Evolutionary conservation across 345 rosid species (phyloP), one percentile per base, ranked within the genome.

Genomic region (Hirschfeldia incana): DNA sequence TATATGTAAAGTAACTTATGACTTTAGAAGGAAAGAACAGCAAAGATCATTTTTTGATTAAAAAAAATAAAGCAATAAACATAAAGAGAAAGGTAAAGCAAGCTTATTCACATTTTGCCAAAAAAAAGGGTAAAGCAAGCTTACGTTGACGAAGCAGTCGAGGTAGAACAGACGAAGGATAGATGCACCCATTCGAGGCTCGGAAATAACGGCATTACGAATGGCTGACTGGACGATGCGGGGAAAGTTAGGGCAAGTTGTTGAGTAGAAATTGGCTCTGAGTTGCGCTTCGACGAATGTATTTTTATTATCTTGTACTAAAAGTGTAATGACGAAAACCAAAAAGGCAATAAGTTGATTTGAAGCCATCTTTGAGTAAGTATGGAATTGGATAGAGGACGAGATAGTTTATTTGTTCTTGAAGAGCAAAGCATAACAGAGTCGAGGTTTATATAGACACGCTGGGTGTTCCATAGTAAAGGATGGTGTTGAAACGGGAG

Each of bases 71-170:
- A 21, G 21, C 21, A 21, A 21, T 21, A 21, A 21, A 21, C 21
- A 21, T 21, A 21, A 21, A 21, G 21, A 21, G 21, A 21, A 21
- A 21, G 39, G 21, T 30, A 3, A 2, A 12, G 58, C 29, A 21
- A 36, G 59, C 76, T 82, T 89, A 94, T 21, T 21, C 21, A 21
- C 21, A 21, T 21, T 21, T 21, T 21, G 21, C 21, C 21, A 21
- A 21, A 4, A 13, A 8, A 12, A 5, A 61, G 29, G 39, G 21
- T 30, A 3, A 2, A 12, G 58, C 29, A 21, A 36, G 59, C 76
- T 82, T 89, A 94, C 98, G 49, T 92, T 94, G 73, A 94, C 97
- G 55, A 94, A 94, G 74, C 98, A 94, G 46, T 94, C 98, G 13
- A 91, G 98, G 89, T 91, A 94, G 87, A 86, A 87, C 71, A 94